Evolutionary conservation across 441 rosid species (phyloP).

Genomic region (Aleurites moluccanus): DNA sequence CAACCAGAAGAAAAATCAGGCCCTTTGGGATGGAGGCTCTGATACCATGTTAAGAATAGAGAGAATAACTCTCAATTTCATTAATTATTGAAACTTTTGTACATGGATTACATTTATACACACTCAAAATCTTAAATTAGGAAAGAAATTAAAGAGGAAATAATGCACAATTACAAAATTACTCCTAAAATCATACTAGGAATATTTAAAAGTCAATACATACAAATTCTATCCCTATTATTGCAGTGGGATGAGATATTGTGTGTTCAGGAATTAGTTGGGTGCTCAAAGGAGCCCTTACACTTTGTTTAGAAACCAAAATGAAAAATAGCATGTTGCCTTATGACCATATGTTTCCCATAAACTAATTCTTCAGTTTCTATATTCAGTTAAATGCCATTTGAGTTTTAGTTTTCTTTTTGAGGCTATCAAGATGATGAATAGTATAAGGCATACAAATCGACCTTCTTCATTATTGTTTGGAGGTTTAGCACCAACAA

Average conservation of each 20-base stretch:
- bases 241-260: neutral
- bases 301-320: neutral
- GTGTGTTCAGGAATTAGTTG: neutral
- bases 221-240: neutral
- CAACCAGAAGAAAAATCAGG: too few relatives aligned
- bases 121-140: too few relatives aligned
- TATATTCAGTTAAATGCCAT: neutral
- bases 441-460: neutral
- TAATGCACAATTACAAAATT: too few relatives aligned
- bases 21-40: too few relatives aligned
- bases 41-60: too few relatives aligned
- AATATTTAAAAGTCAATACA: too few relatives aligned
- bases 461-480: neutral
- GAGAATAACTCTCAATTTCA: too few relatives aligned
- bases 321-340: neutral
- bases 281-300: neutral
- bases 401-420: neutral
- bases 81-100: too few relatives aligned
- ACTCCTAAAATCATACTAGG: too few relatives aligned
- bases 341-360: neutral
- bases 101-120: too few relatives aligned
- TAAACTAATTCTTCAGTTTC: slow-evolving; percentile 1
- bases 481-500: neutral
- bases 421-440: neutral
- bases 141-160: too few relatives aligned